A percentile compares a stretch with the other conserved stretches of the same genome.
phyloP scores from a whole-genome alignment of 768 basidiomycete species.

The Hygrophoropsis aurantiaca region DNA sequence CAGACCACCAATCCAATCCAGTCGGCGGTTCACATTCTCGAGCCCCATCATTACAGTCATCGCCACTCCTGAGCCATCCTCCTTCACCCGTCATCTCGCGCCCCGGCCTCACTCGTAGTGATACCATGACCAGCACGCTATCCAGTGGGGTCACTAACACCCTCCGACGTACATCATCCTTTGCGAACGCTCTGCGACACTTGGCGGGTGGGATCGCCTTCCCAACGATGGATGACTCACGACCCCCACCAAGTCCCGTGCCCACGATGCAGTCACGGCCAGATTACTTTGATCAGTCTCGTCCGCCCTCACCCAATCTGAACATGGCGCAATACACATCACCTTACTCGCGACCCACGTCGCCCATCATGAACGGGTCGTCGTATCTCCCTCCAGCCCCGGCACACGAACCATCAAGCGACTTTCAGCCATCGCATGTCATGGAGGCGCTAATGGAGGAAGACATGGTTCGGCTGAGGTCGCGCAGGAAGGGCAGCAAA shows the following conservation, averaged over 20 bases:
- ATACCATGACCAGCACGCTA: conserved; percentile 61
- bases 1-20: conserved; percentile 32
- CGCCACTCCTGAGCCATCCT: conserved; percentile 42
- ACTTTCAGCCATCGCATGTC: conserved; percentile 73
- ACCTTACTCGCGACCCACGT: conserved; percentile 63
- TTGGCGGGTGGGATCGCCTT: conserved; percentile 73
- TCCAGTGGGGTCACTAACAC: conserved; percentile 66
- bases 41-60: conserved; percentile 50
- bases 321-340: conserved; percentile 76
- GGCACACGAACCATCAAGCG: conserved; percentile 35
- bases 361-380: conserved; percentile 33
- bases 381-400: conserved; percentile 33
- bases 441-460: conserved; percentile 91
- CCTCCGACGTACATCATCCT: conserved; percentile 74
- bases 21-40: conserved; percentile 39
- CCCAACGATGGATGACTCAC: conserved; percentile 58
- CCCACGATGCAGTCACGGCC: conserved; percentile 19
- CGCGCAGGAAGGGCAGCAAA: conserved; percentile 55
- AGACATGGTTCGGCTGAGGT: conserved; percentile 87
- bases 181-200: conserved; percentile 72
- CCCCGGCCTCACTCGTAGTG: conserved; percentile 53
- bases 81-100: conserved; percentile 49
- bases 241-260: conserved; percentile 35
- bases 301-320: conserved; percentile 77
- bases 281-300: conserved; percentile 44